These are phyloP conservation scores for Brassica carinata DNA, from an alignment of 345 rosid species.

Conservation along the genomic window DNA sequence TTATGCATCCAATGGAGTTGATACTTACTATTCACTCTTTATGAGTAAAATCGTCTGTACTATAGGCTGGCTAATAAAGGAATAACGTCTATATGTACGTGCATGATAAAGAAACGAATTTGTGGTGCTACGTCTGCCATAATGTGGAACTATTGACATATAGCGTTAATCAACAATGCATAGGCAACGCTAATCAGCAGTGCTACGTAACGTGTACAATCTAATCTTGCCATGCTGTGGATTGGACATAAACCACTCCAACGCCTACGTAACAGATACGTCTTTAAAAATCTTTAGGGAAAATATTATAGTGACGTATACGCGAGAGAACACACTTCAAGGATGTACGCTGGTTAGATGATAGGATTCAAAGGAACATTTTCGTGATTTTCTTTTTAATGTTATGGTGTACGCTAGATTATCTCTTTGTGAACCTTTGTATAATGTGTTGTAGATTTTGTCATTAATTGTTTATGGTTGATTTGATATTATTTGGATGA, in stretches of 20 bases:
- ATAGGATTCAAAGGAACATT: slow-evolving; percentile 10
- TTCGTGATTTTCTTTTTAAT: slow-evolving; percentile 7
- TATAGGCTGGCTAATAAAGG: neutral
- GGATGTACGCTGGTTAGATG: slow-evolving; percentile 19
- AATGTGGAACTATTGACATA: neutral
- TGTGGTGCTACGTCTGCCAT: neutral
- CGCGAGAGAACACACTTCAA: slow-evolving; percentile 24
- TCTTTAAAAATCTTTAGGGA: neutral
- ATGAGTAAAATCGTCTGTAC: neutral
- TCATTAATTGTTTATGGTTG: neutral
- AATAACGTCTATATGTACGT: neutral
- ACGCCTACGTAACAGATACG: neutral
- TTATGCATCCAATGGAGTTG: neutral
- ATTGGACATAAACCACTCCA: neutral
- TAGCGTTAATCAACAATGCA: neutral
- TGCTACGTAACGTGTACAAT: neutral
- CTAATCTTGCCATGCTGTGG: neutral
- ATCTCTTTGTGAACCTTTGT: slow-evolving; percentile 1
- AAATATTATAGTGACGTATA: neutral
- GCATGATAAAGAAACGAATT: neutral
- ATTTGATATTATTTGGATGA: neutral
- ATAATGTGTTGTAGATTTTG: neutral
- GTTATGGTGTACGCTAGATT: slow-evolving; percentile 14
- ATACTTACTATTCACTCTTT: neutral
- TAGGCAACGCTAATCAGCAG: neutral